Evolutionary conservation across 352 stramenopile species (phyloP).

Genomic region (Phytophthora vignae): DNA sequence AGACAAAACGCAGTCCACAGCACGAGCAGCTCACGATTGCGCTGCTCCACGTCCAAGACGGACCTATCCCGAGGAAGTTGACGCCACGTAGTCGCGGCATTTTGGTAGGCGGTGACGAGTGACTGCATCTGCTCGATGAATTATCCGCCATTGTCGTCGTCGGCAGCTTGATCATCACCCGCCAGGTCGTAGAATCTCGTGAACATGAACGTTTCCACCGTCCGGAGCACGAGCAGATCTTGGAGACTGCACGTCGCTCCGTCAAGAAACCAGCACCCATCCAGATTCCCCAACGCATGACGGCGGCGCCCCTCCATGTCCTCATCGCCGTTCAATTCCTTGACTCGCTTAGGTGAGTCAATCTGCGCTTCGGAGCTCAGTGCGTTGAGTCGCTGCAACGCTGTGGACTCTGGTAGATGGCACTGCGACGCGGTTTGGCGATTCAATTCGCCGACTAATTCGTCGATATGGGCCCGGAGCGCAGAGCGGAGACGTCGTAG

Average conservation of each 20-base stretch:
- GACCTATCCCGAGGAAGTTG: constrained; percentile 20
- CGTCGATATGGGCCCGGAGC: constrained; percentile 22
- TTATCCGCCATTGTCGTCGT: not conserved
- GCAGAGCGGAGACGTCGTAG: not conserved
- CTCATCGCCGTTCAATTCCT: constrained; percentile 9
- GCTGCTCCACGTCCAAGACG: constrained; percentile 43
- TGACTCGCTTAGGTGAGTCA: constrained; percentile 1
- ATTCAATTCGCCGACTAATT: constrained; percentile 29
- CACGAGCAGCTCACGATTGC: constrained; percentile 48
- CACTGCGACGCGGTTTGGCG: constrained; percentile 2
- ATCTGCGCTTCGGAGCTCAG: constrained; percentile 14
- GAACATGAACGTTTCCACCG: constrained; percentile 44
- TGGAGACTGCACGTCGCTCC: constrained; percentile 19
- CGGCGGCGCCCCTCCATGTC: constrained; percentile 20
- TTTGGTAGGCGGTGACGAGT: constrained; percentile 27
- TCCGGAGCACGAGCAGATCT: constrained; percentile 30
- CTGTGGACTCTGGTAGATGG: constrained; percentile 1
- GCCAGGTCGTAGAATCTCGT: constrained; percentile 12
- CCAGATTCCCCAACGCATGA: constrained; percentile 27
- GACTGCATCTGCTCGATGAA: constrained; percentile 18
- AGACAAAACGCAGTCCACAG: constrained; percentile 56
- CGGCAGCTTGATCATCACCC: not conserved
- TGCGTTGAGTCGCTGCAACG: constrained; percentile 17
- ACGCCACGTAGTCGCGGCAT: constrained; percentile 16
- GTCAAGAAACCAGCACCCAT: constrained; percentile 24